A percentile compares a stretch with the other conserved stretches of the same genome.
Evolutionary conservation across 805 yeast species (phyloP).

Genomic region (Wickerhamomyces bisporus): DNA sequence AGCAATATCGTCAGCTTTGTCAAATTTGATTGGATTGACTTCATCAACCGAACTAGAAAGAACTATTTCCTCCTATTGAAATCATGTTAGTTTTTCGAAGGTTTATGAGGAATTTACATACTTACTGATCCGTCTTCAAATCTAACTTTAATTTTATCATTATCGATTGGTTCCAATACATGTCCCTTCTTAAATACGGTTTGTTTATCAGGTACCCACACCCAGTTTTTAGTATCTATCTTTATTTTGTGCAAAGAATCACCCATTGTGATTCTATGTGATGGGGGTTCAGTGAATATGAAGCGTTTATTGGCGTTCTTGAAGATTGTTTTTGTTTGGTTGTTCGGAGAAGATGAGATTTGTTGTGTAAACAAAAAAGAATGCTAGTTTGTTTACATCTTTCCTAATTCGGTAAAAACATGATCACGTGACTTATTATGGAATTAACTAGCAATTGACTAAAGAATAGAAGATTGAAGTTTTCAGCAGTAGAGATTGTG

Average conservation of each 20-base stretch:
- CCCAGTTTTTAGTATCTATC: constrained; percentile 39
- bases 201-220: constrained; percentile 69
- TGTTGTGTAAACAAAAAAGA: no score
- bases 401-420: not conserved
- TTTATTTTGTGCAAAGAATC: not conserved
- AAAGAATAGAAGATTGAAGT: no score
- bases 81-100: constrained; percentile 6
- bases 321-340: not conserved
- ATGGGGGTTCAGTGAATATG: no score
- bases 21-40: constrained; percentile 87
- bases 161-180: constrained; percentile 39
- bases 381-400: not conserved
- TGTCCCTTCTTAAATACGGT: constrained; percentile 57
- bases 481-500: no score
- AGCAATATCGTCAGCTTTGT: constrained; percentile 91
- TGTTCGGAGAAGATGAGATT: no score
- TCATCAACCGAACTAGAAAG: constrained; percentile 45
- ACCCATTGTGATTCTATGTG: not conserved
- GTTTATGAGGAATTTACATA: constrained; percentile 1
- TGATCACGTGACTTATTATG: not conserved
- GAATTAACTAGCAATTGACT: no score
- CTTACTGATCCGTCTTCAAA: constrained; percentile 34
- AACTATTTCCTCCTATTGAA: constrained; percentile 28
- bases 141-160: constrained; percentile 32
- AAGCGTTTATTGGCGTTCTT: no score